Evolutionary conservation across 2,329 filamentous ascomycete species (phyloP), one percentile per base, ranked within the genome.

Genomic region (Tolypocladium album): DNA sequence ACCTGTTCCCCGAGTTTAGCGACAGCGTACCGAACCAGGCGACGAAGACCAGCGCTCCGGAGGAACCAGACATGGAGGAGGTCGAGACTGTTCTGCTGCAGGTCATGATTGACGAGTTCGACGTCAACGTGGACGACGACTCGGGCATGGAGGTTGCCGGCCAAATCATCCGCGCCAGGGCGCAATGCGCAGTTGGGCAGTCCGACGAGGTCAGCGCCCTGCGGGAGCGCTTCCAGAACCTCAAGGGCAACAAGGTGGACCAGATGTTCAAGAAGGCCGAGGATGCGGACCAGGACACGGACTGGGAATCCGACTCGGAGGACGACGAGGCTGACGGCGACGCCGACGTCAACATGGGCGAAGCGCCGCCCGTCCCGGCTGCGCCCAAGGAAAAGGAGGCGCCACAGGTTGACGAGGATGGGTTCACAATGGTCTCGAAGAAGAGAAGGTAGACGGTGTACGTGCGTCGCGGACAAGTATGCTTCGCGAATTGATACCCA

Each of bases 71-170:
- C 66, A 77, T 82, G 22, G 85, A 88, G 64, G 91, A 97, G 67
- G 78, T 97, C 52, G 93, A 97, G 77, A 82, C 88, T 47, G 86
- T 95, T 58, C 79, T 97, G 56, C 79, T 96, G 55, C 90, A 97
- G 69, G 87, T 96, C 62, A 94, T 97, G 88, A 83, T 89, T 63
- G 94, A 97, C 76, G 94, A 99, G 75, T 99, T 97, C 69, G 92
- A 96, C 68, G 88, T 94, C 59, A 88, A 90, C 60, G 84, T 97
- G 36, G 94, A 97, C 69, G 94, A 99, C 73, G 92, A 92, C 67
- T 93, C 88, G 56, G 89, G 87, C 40, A 85, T 82, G 58, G 83
- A 87, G 60, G 84, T 96, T 8, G 92, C 92, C 12, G 78, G 79
- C 61, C 80, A 86, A 67, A 89, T 97, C 61, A 75, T 95, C 72